phyloP scores from a whole-genome alignment of 176 grass and related monocot genomes.

The Alloteropsis semialata region DNA sequence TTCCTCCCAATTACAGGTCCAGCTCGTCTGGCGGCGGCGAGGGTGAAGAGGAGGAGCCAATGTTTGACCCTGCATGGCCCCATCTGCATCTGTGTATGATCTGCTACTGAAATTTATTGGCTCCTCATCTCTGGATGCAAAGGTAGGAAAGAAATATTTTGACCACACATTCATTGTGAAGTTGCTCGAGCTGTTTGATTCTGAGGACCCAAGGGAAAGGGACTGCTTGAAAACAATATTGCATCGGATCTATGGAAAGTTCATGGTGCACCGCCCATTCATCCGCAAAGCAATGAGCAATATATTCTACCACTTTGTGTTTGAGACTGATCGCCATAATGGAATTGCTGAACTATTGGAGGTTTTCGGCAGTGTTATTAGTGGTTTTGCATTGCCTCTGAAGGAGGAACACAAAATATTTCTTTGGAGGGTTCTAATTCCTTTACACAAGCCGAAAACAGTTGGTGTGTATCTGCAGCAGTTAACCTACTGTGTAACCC shows the following conservation, averaged over 20 bases:
- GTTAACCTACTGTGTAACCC: conserved; percentile 65
- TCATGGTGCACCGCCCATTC: conserved; percentile 74
- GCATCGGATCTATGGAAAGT: conserved; percentile 75
- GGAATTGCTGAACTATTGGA: conserved; percentile 70
- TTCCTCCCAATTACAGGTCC: conserved; percentile 45
- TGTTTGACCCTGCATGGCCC: conserved; percentile 72
- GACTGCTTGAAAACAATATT: conserved; percentile 73
- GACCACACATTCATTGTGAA: conserved; percentile 64
- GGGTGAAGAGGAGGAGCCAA: conserved; percentile 64
- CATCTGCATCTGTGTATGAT: conserved; percentile 77
- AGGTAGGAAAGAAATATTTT: conserved; percentile 72
- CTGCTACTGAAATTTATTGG: conserved; percentile 65
- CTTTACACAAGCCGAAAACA: conserved; percentile 65
- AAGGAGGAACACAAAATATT: conserved; percentile 84
- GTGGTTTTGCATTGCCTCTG: conserved; percentile 66
- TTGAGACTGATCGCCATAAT: conserved; percentile 57
- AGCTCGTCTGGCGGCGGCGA: conserved; percentile 35
- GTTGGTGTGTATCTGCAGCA: conserved; percentile 68
- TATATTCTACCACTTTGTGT: conserved; percentile 68
- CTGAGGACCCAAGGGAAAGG: conserved; percentile 72
- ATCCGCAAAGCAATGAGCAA: conserved; percentile 71
- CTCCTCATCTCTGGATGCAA: conserved; percentile 57
- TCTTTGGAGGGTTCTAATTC: conserved; percentile 56
- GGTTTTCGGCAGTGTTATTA: conserved; percentile 73
- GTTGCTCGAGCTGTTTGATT: conserved; percentile 64